Percentiles rank a stretch among this genome's conserved stretches.
Evolutionary conservation across 139 green algal genomes (phyloP).

Genomic region (Picochlorum sp.): DNA sequence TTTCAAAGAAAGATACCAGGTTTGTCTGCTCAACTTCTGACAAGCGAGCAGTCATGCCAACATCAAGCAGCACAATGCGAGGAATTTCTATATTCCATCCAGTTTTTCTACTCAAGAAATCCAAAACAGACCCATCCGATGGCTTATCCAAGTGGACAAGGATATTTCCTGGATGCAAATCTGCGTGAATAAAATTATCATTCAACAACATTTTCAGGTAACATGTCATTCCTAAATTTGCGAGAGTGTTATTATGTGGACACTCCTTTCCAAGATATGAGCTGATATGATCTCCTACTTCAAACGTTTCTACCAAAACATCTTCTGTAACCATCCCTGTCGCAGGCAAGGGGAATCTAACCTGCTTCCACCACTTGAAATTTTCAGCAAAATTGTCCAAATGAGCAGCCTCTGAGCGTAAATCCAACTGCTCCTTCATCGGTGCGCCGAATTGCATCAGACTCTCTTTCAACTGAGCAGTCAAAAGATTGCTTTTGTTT

Average conservation of each 20-base stretch:
- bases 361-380: slow-evolving; percentile 43
- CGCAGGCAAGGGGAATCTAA: slow-evolving; percentile 22
- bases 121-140: background rate
- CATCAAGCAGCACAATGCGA: slow-evolving; percentile 77
- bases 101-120: background rate
- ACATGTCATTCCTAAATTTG: slow-evolving; percentile 63
- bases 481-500: slow-evolving; percentile 30
- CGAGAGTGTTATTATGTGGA: slow-evolving; percentile 55
- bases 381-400: slow-evolving; percentile 63
- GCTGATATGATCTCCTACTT: slow-evolving; percentile 60
- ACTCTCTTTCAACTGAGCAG: slow-evolving; percentile 27
- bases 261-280: slow-evolving; percentile 43
- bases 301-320: slow-evolving; percentile 92
- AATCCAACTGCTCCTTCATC: slow-evolving; percentile 84
- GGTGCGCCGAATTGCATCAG: slow-evolving; percentile 81
- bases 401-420: slow-evolving; percentile 76
- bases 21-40: slow-evolving; percentile 56
- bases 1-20: slow-evolving; percentile 81
- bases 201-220: slow-evolving; percentile 89
- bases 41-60: slow-evolving; percentile 78
- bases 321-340: slow-evolving; percentile 26
- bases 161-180: slow-evolving; percentile 93
- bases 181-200: slow-evolving; percentile 90
- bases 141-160: slow-evolving; percentile 39
- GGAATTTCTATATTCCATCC: slow-evolving; percentile 6